Base-by-base conservation (phyloP, 805 yeast genomes). In the Clavispora fructus region DNA sequence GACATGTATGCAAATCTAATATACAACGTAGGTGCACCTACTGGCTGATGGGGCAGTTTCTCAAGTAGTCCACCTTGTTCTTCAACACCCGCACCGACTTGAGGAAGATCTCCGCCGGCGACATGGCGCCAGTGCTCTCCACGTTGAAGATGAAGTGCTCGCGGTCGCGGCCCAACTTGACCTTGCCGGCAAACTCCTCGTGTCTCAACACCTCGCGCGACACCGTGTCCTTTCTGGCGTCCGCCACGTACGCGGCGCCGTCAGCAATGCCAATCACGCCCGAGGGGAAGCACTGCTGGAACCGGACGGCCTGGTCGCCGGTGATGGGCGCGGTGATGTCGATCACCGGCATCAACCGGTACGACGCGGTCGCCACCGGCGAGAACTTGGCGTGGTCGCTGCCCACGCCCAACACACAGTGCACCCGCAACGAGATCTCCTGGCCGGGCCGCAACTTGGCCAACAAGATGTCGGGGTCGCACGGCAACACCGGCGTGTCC, bases 371-470 rank as follows among this genome's bases (percentile, higher is more conserved):
- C 14, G 96, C 80, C 10, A 94, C 99, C 6, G 99, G 99, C 7
- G 97, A 89, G 64, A 88, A 94, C 68, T 94, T 94, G 49, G 99
- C 97, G 67, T 94, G 99, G 65, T 94, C 99, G 37, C 89, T 69
- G 43, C 97, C 99, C 54, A 87, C 70, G 48, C 99, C 99, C 51
- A 92, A 75, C 28, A 91, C 75, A 64, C 97, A 94, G 69, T 90
- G 96, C 47, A 86, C 95, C 61, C 90, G 77, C 54, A 94, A 74
- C 26, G 92, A 79, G 52, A 94, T 91, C 68, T 94, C 98, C 71
- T 94, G 99, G 41, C 97, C 97, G 7, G 98, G 98, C 59, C 99
- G 81, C 60, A 94, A 74, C 69, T 94, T 94, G 43, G 96, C 97
- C 44, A 94, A 67, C 52, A 94, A 69, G 55, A 94, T 87, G 64